Conservation (phyloP, 352 stramenopile genomes). For the Globisporangium parvum region DNA sequence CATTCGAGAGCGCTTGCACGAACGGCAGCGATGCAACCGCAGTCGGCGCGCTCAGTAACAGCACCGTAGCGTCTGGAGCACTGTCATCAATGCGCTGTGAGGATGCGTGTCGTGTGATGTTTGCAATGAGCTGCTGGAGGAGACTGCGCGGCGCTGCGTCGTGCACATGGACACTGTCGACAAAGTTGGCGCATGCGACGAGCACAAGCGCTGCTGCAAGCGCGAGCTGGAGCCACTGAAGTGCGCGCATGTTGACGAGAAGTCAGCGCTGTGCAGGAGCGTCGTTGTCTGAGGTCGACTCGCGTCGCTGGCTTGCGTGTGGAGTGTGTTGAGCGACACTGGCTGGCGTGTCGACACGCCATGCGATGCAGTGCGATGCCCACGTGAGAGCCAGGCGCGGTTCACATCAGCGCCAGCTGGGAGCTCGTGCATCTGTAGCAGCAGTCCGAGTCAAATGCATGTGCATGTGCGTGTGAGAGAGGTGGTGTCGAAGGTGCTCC, state of each 20-base stretch:
- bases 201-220: not conserved
- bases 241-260: not conserved
- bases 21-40: conserved; percentile 14
- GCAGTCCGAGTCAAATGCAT: too few relatives aligned
- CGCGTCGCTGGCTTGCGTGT: too few relatives aligned
- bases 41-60: conserved; percentile 4
- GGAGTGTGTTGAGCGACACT: too few relatives aligned
- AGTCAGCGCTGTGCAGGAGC: not conserved
- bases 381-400: too few relatives aligned
- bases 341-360: too few relatives aligned
- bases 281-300: not conserved
- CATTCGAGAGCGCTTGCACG: conserved; percentile 17
- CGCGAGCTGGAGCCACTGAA: not conserved
- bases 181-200: conserved; percentile 24
- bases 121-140: conserved; percentile 8
- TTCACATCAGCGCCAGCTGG: too few relatives aligned
- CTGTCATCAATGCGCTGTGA: not conserved
- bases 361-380: too few relatives aligned
- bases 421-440: too few relatives aligned
- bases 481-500: too few relatives aligned
- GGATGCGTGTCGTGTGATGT: not conserved
- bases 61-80: not conserved
- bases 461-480: too few relatives aligned
- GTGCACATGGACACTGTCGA: conserved; percentile 18
- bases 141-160: not conserved